Evolutionary conservation across 1,139 yeast species (phyloP), one percentile per base, ranked within the genome.

Genomic region (Taphrina betulina): DNA sequence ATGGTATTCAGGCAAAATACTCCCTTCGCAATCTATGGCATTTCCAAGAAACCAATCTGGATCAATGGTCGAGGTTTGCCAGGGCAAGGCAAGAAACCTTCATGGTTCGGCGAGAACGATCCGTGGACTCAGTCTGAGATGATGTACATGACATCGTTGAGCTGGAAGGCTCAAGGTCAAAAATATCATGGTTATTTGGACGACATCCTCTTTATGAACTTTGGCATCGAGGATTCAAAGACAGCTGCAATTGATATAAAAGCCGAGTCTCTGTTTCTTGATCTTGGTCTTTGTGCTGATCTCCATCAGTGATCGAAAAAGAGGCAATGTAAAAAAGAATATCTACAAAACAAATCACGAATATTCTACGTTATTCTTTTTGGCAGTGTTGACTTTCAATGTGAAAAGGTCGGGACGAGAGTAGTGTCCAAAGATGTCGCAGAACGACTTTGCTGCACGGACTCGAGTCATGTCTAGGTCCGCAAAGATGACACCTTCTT

Each of bases 21-120:
- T 3, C 54, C 54, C 1, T 50, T 50, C 20, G 26, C 41, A n/a
- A 14, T 40, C 12, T 22, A 38, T n/a, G 54, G 40, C 33, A 29
- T 50, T n/a, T 10, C 37, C 5, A 35, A 42, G 14, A 50, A 40
- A n/a, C 54, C 54, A 16, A 38, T 50, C n/a, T 50, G 54, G 54
- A 50, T 50, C 20, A 22, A 50, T 33, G 54, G 54, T 12, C 54
- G 54, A 8, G 48, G 29, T 3, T 8, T 19, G 5, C 48, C 48
- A 4, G 46, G 54, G 19, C 17, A 31, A 12, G 53, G 43, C 14
- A 23, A 38, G 22, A 36, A 23, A 14, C 46, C 54, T 12, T 33
- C 29, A n/a, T 38, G 46, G 41, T 16, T 38, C 26, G 24, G 29
- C 10, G 26, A 19, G 2, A 17, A 5, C 7, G 40, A 40, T 5